Base-by-base conservation (phyloP, 768 basidiomycete genomes). In the Rhizopogon vulgaris region DNA sequence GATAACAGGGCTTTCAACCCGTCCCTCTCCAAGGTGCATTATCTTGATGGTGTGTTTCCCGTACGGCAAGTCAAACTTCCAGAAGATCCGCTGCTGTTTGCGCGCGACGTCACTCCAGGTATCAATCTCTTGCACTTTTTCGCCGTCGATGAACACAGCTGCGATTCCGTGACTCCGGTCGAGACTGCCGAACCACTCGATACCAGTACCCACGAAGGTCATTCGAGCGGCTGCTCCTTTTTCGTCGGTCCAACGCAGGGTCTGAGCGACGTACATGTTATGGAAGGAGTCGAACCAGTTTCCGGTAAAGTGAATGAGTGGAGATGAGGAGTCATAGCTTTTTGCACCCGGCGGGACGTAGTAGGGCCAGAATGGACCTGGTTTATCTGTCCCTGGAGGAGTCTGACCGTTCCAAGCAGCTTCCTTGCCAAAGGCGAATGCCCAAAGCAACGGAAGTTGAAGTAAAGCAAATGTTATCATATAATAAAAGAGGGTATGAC, bases 101-200 rank as follows among this genome's bases (percentile, higher is more conserved):
- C 61, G 63, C 24, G 74, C 60, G 41, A 53, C 42, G 1, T 55
- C 15, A 55, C 62, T 70, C 61, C 73, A 80, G 7, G 73, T 58
- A 60, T 86, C 75, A 42, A 87, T 72, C 15, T 60, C 67, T 24
- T 71, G 61, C 14, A 73, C 60, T 24, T 69, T 68, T 39, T 66
- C 64, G 17, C 83, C 82, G 52, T 90, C 83, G 15, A 90, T 69
- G 48, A 73, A 78, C 11, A 90, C 75, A 22, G 73, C 56, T 4
- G 82, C 74, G 8, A 75, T 63, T 12, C 87, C 83, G 59, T 88
- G 80, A 14, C 57, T 63, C 38, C 62, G 70, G 57, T 78, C 80
- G 38, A 69, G 73, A 59, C 73, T 77, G 28, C 88, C 88, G 57
- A 89, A 90, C 83, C 82, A 86, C 67, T 90, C 88, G 56, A 90